A percentile compares a stretch with the other conserved stretches of the same genome.
These are phyloP conservation scores for Acer saccharum DNA, from an alignment of 345 rosid genomes.

Conservation along the genomic window DNA sequence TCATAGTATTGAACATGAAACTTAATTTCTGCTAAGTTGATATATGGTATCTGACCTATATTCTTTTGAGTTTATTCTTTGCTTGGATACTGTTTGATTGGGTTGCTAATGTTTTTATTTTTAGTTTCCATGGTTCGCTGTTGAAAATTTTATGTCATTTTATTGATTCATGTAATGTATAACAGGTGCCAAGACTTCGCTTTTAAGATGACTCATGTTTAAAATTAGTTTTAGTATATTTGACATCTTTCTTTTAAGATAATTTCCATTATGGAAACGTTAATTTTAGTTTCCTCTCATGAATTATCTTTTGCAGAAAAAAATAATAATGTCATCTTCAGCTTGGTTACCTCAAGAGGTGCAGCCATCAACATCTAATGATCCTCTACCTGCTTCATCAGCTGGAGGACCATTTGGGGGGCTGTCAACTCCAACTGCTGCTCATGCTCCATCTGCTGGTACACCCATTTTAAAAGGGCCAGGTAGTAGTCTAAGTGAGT, in stretches of 20 bases:
- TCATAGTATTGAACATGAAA: too few species aligned
- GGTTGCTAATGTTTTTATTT: too few species aligned
- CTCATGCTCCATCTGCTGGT: conserved; percentile 10
- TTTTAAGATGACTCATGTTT: too few species aligned
- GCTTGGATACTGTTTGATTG: too few species aligned
- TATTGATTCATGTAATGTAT: too few species aligned
- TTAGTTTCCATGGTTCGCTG: too few species aligned
- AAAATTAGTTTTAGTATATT: not conserved
- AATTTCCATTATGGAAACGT: not conserved
- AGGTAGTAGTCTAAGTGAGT: conserved; percentile 7
- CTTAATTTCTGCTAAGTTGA: too few species aligned
- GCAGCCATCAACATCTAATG: conserved; percentile 17
- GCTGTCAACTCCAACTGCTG: conserved; percentile 12
- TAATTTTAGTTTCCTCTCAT: not conserved
- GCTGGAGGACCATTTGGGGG: conserved; percentile 14
- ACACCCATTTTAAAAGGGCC: conserved; percentile 9
- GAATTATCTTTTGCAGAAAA: conserved; percentile 11
- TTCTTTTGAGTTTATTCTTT: too few species aligned
- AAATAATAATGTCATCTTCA: conserved; percentile 24
- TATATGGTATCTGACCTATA: too few species aligned
- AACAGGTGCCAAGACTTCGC: too few species aligned
- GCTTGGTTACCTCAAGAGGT: conserved; percentile 32
- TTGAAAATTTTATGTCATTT: too few species aligned
- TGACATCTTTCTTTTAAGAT: not conserved
- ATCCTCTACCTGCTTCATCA: conserved; percentile 6